A percentile compares a stretch with the other conserved stretches of the same genome.
Evolutionary conservation across 805 yeast genomes (phyloP).

Genomic region (Yamadazyma tumulicola): DNA sequence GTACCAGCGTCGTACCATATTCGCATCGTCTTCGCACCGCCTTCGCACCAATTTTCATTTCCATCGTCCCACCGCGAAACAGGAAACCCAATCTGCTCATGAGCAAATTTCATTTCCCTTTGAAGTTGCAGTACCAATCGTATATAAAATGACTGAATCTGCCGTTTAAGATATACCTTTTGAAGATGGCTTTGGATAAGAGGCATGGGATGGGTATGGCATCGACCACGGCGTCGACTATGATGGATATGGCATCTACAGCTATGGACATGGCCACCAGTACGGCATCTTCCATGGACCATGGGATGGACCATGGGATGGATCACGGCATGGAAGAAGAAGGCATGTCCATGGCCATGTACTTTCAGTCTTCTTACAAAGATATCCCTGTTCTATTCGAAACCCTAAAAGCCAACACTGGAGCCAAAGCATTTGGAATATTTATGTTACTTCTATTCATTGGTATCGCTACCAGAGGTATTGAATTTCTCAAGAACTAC

Average conservation of each 20-base stretch:
- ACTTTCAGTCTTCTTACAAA: conserved; percentile 47
- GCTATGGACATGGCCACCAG: conserved; percentile 1
- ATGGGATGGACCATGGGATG: conserved; percentile 12
- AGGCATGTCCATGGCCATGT: conserved; percentile 49
- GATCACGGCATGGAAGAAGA: conserved; percentile 13
- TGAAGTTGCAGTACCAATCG: too few relatives aligned
- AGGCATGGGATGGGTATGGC: conserved; percentile 1
- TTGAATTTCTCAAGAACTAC: conserved; percentile 57
- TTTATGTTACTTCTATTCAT: conserved; percentile 57
- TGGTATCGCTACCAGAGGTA: conserved; percentile 57
- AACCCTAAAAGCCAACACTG: conserved; percentile 47
- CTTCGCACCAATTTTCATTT: too few relatives aligned
- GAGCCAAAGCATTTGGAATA: conserved; percentile 71
- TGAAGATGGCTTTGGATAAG: conserved; percentile 1
- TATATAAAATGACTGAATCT: too few relatives aligned
- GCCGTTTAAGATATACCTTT: too few relatives aligned
- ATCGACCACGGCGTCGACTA: background rate
- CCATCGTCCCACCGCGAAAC: too few relatives aligned
- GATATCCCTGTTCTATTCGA: conserved; percentile 64
- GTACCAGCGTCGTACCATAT: too few relatives aligned
- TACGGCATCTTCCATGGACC: background rate
- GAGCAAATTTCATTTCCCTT: conserved; percentile 7
- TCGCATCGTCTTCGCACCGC: too few relatives aligned
- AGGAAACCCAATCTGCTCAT: conserved; percentile 1
- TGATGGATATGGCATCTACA: conserved; percentile 3